Conservation (phyloP, 345 rosid genomes). For the Carallia brachiata region DNA sequence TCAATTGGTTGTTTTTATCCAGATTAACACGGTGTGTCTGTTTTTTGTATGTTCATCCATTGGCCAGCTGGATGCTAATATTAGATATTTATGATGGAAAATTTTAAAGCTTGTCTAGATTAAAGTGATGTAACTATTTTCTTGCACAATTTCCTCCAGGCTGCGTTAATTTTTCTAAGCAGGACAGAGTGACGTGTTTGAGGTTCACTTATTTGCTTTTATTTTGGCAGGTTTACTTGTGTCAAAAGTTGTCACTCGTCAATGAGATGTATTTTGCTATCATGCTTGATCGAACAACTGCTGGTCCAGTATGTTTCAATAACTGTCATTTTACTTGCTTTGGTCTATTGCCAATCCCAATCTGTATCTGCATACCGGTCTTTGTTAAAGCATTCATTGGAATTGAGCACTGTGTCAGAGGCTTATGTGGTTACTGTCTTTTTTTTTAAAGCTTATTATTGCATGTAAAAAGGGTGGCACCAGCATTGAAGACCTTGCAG, state of each 20-base stretch:
- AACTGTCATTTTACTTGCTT: background rate
- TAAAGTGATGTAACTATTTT: background rate
- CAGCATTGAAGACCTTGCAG: slow-evolving; percentile 99
- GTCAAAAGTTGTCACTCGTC: slow-evolving; percentile 84
- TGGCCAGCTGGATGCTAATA: background rate
- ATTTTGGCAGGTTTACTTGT: slow-evolving; percentile 77
- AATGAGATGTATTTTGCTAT: slow-evolving; percentile 99
- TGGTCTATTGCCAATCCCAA: slow-evolving; percentile 3
- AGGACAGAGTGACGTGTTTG: background rate
- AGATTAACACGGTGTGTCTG: background rate
- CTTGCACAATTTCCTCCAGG: background rate
- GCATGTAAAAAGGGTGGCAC: slow-evolving; percentile 98
- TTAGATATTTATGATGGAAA: background rate
- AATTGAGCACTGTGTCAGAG: slow-evolving; percentile 2
- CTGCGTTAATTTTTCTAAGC: background rate
- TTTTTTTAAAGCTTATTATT: slow-evolving; percentile 69
- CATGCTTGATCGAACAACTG: slow-evolving; percentile 86
- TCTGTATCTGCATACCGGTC: background rate
- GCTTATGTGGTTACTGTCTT: slow-evolving; percentile 10
- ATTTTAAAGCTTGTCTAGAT: background rate
- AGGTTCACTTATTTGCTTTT: slow-evolving; percentile 14
- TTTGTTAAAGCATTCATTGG: background rate
- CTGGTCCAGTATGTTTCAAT: slow-evolving; percentile 80
- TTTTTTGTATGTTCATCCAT: background rate
- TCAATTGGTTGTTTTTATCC: background rate